These are phyloP conservation scores for Pseudocercospora fijiensis DNA, from an alignment of 2,329 filamentous ascomycete genomes.

Conservation along the genomic window DNA sequence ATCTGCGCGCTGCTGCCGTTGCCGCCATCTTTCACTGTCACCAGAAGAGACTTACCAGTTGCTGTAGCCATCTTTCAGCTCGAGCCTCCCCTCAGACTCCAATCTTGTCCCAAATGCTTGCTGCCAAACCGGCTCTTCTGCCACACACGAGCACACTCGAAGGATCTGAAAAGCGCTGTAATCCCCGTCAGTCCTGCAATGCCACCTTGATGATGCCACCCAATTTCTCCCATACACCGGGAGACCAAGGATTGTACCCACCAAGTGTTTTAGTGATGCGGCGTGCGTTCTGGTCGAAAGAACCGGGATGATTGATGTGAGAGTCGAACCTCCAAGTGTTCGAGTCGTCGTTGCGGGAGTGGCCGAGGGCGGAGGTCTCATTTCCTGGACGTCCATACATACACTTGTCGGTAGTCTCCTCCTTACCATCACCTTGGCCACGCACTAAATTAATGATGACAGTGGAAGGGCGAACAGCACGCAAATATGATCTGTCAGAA, in stretches of 20 bases:
- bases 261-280: neutral
- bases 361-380: neutral
- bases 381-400: neutral
- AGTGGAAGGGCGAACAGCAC: neutral
- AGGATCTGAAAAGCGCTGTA: slow-evolving; percentile 12
- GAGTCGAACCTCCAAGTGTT: neutral
- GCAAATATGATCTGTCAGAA: neutral
- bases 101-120: neutral
- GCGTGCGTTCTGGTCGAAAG: neutral
- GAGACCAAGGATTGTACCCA: neutral
- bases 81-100: slow-evolving; percentile 9
- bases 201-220: neutral
- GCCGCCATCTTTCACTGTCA: neutral
- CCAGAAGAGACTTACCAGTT: slow-evolving; percentile 21
- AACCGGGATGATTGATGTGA: neutral
- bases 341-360: neutral
- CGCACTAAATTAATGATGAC: neutral
- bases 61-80: slow-evolving; percentile 28
- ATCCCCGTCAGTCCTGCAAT: slow-evolving; percentile 3
- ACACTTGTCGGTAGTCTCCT: neutral
- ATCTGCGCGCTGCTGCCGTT: neutral
- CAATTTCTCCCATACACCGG: neutral
- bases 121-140: slow-evolving; percentile 11
- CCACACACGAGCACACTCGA: slow-evolving; percentile 17
- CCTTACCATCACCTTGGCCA: neutral